Evolutionary conservation across 768 basidiomycete species (phyloP).

Genomic region (Auricularia auricula-judae): DNA sequence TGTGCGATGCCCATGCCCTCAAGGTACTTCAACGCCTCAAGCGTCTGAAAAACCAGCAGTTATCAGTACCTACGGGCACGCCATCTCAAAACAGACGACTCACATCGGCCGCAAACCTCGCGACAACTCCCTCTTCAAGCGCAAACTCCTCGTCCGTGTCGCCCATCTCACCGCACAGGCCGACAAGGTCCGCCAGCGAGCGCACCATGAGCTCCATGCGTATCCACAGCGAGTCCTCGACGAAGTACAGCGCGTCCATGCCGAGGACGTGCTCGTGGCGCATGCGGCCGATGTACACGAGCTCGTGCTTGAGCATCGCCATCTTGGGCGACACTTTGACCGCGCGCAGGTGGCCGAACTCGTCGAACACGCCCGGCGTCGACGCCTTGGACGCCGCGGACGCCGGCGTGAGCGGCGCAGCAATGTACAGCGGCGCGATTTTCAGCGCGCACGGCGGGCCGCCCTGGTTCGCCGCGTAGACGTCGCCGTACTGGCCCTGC

Average conservation of each 20-base stretch:
- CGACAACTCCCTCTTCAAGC: constrained; percentile 58
- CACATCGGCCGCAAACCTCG: constrained; percentile 69
- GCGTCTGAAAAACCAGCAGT: constrained; percentile 30
- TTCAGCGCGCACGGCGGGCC: neutral
- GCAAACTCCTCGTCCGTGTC: constrained; percentile 36
- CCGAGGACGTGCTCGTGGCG: constrained; percentile 52
- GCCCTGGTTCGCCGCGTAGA: constrained; percentile 30
- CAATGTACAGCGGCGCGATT: constrained; percentile 18
- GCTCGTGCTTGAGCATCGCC: constrained; percentile 48
- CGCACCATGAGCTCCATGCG: constrained; percentile 87
- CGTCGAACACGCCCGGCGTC: neutral
- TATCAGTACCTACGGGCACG: constrained; percentile 5
- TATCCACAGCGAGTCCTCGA: constrained; percentile 59
- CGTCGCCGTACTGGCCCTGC: constrained; percentile 72
- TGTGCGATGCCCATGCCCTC: constrained; percentile 61
- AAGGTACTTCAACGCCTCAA: constrained; percentile 56
- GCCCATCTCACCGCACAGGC: constrained; percentile 29
- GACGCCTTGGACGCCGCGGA: constrained; percentile 11
- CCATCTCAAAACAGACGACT: constrained; percentile 19
- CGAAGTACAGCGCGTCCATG: constrained; percentile 57
- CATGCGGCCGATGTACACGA: constrained; percentile 44
- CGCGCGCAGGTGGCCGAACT: constrained; percentile 4
- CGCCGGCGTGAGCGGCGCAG: constrained; percentile 12
- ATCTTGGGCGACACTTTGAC: constrained; percentile 47
- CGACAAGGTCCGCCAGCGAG: constrained; percentile 73